Evolutionary conservation across 148 eudicot genomes (phyloP), one percentile per base, ranked within the genome.

Genomic region (Diospyros lotus): DNA sequence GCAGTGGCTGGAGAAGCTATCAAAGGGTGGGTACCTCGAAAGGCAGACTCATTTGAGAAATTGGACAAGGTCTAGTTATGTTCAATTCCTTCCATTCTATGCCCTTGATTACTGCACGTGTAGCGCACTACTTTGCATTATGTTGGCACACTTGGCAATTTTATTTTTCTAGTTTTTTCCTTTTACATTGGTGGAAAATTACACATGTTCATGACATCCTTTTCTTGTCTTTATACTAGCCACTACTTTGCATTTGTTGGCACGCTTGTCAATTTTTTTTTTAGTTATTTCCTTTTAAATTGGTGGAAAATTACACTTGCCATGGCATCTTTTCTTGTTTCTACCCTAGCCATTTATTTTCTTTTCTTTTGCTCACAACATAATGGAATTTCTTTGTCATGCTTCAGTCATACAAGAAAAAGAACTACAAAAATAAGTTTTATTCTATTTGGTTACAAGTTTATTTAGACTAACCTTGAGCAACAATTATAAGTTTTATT

Each of bases 1-100:
- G 79, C 87, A n/a, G 93, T 87, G 68, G 93, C 93, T 66, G 93
- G 91, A 64, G 93, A 89, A 81, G 91, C 93, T 61, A 86, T 89
- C 75, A 87, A 77, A 75, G 93, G 93, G 44, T 89, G 88, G 91
- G 71, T 82, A 62, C 93, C 93, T 68, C 82, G 91, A 62, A 85
- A 72, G 71, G 91, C 89, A 14, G 93, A 87, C 38, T 87, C 93
- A 18, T 89, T 89, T 72, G 88, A 87, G 79, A 89, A 89, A 77
- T 77, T 89, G 80, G 93, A 89, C 64, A 87, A 89, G 89, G 89
- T 81, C 76, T 81, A 52, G 58, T 69, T 63, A 73, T 59, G 65
- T 69, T 68, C 64, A n/a, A 51, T 14, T 10, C 51, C 74, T 60
- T 48, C 5, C 38, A 61, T 41, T 61, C 11, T 64, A 46, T 64